phyloP scores from a whole-genome alignment of 345 rosid genomes.

The Acer yangbiense region DNA sequence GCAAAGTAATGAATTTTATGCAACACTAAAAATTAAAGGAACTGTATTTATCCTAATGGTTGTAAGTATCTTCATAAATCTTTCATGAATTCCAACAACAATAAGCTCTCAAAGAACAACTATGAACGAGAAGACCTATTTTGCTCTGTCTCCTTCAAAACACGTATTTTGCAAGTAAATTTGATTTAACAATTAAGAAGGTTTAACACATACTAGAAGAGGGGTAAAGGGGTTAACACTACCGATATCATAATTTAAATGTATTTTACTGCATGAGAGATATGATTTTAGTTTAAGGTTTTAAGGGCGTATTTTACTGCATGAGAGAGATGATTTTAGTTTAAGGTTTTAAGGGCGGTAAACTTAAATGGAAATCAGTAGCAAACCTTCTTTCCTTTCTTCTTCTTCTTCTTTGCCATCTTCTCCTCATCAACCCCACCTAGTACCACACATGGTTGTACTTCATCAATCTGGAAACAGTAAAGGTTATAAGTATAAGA shows the following conservation, averaged over 20 bases:
- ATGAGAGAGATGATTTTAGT: too few relatives aligned
- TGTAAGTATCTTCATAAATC: neutral
- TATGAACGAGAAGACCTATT: neutral
- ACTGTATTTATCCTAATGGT: neutral
- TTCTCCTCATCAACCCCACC: slow-evolving; percentile 65
- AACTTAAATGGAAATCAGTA: slow-evolving; percentile 5
- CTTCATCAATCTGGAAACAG: slow-evolving; percentile 70
- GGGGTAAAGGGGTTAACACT: neutral
- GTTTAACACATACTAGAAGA: neutral
- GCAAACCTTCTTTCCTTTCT: slow-evolving; percentile 60
- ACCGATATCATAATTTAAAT: neutral
- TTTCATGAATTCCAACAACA: neutral
- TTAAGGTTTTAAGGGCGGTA: neutral
- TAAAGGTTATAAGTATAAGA: slow-evolving; percentile 20
- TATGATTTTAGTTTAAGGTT: neutral
- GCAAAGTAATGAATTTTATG: neutral
- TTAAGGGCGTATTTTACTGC: neutral
- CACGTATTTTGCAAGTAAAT: neutral
- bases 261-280: neutral
- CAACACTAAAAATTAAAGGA: neutral
- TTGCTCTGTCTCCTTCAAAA: neutral
- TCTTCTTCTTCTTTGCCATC: slow-evolving; percentile 48
- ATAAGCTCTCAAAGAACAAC: neutral
- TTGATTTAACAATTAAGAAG: neutral
- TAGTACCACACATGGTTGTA: slow-evolving; percentile 73